Base-by-base conservation (phyloP, 345 rosid species). In the Clausena lansium region DNA sequence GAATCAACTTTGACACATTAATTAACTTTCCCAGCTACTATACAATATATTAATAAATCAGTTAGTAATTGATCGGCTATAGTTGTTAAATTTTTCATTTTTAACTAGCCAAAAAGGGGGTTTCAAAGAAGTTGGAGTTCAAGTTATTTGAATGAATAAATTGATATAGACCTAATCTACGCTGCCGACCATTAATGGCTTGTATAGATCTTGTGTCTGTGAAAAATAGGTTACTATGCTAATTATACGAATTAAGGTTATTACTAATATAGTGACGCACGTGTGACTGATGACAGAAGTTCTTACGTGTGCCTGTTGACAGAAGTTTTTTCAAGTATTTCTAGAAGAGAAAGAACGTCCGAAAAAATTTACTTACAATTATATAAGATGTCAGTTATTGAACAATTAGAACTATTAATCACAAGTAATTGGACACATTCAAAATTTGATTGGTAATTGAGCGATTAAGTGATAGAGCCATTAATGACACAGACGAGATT, bases 1-100 rank as follows among this genome's bases (percentile, higher is more conserved):
- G 54, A 58, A 58, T 58, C 76, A 73, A 47, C 63, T 73, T 59
- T 73, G 67, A 60, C 38, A 25, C 65, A 20, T 14, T 59, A 15
- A 52, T 52, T 14, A 9, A 15, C 36, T 60, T 57, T 57, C 28
- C 11, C 39, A 35, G 22, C 20, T 35, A 17, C 57, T 67, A 24
- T 9, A 38, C 7, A 11, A 39, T 39, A 1, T 67, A 5, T 67
- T 24, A 24, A 2, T 39, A 39, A 50, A 8, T 70, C 32, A 28
- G 24, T 19, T 45, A 8, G 32, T 25, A 45, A 45, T 17, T 11
- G 25, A 68, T 41, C 0, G 1, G 5, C 20, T 19, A 52, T 8
- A 35, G 69, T 65, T 65, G 9, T 62, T 30, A 5, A 15, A 6
- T 4, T 62, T 33, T 30, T 25, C 36, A 7, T 47, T 69, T 65